These are phyloP conservation scores for Podospora conica DNA, from an alignment of 495 filamentous ascomycete genomes.

Conservation along the genomic window DNA sequence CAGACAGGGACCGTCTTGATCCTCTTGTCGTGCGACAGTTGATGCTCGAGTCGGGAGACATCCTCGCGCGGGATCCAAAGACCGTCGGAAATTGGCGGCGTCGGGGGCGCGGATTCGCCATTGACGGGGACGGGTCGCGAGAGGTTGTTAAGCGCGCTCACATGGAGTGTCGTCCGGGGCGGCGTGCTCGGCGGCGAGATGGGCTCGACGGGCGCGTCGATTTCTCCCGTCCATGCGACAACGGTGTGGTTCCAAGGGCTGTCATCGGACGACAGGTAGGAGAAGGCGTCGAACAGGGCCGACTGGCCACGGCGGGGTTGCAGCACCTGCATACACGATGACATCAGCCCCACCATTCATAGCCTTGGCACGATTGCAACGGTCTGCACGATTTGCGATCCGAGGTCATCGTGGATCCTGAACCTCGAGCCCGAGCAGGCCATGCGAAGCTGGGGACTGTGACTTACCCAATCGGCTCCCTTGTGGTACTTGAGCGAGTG, in stretches of 20 bases:
- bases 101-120: slow-evolving; percentile 45
- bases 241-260: slow-evolving; percentile 79
- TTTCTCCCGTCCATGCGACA: slow-evolving; percentile 90
- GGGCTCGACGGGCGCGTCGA: slow-evolving; percentile 49
- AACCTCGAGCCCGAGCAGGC: not conserved
- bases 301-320: slow-evolving; percentile 75
- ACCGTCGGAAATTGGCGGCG: slow-evolving; percentile 54
- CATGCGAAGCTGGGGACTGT: not conserved
- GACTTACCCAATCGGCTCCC: slow-evolving; percentile 68
- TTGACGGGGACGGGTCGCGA: slow-evolving; percentile 69
- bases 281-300: slow-evolving; percentile 81
- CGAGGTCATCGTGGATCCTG: not conserved
- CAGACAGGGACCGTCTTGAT: slow-evolving; percentile 73
- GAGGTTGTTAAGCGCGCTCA: slow-evolving; percentile 48
- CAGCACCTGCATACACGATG: slow-evolving; percentile 50
- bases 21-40: slow-evolving; percentile 58
- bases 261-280: slow-evolving; percentile 69
- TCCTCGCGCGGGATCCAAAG: slow-evolving; percentile 60
- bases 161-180: slow-evolving; percentile 35
- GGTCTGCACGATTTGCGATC: not conserved
- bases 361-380: slow-evolving; percentile 11
- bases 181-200: slow-evolving; percentile 36
- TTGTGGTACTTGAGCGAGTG: slow-evolving; percentile 62
- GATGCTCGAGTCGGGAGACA: slow-evolving; percentile 58
- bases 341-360: slow-evolving; percentile 27